A percentile compares a stretch with the other conserved stretches of the same genome.
Conservation (phyloP, 225 moss, liverwort and hornwort species). For the Anthoceros angustus region DNA sequence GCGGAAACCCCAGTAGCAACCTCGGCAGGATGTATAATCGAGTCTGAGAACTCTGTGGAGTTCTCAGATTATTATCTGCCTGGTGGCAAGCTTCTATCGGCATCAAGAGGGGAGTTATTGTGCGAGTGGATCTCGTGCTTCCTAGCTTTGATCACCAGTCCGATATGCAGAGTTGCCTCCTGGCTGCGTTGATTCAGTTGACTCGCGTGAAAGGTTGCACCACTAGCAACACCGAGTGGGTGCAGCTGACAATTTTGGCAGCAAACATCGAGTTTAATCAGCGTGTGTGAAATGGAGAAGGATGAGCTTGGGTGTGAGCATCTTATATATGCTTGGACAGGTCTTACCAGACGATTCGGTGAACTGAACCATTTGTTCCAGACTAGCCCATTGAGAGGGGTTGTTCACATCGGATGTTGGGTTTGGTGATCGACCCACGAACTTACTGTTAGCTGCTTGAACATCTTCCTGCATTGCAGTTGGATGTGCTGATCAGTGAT, state of each 20-base stretch:
- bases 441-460: neutral
- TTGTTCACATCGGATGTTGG: neutral
- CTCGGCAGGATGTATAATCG: neutral
- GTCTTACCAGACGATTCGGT: too few relatives aligned
- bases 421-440: neutral
- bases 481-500: too few relatives aligned
- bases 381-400: neutral
- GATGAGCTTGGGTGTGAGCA: too few relatives aligned
- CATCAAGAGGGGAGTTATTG: neutral
- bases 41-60: neutral
- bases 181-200: neutral
- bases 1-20: neutral
- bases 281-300: too few relatives aligned
- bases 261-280: neutral
- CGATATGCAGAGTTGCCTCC: too few relatives aligned
- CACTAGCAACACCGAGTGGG: constrained; percentile 1
- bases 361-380: too few relatives aligned
- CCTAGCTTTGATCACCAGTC: too few relatives aligned
- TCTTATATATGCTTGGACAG: too few relatives aligned
- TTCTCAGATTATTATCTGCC: neutral
- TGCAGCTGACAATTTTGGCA: constrained; percentile 3
- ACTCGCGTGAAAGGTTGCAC: neutral
- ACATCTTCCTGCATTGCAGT: too few relatives aligned
- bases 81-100: neutral
- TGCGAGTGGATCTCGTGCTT: neutral